Evolutionary conservation across 73 alveolate species (phyloP).

Genomic region (Effrenium voratum): DNA sequence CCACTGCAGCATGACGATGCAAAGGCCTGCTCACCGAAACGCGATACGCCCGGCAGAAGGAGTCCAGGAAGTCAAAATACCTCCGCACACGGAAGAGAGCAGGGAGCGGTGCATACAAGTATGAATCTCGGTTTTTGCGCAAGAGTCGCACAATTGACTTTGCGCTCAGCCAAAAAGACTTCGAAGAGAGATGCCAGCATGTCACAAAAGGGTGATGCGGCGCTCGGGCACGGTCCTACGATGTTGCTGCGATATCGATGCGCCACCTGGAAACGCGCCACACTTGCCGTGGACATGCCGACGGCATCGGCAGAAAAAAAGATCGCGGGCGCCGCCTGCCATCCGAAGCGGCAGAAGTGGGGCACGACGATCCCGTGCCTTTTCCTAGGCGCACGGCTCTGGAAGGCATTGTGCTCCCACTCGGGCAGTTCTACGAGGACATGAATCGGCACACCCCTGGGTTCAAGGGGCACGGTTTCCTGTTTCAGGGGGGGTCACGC

Average conservation of each 20-base stretch:
- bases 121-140: no score
- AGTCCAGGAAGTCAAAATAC: constrained; percentile 35
- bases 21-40: constrained; percentile 15
- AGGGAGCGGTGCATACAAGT: no score
- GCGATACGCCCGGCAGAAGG: constrained; percentile 40
- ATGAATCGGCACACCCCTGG: no score
- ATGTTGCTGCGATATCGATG: constrained; percentile 31
- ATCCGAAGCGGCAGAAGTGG: constrained; percentile 40
- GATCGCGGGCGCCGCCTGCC: constrained; percentile 6
- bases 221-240: constrained; percentile 38
- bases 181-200: not conserved
- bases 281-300: not conserved
- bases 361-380: constrained; percentile 44
- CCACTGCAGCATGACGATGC: no score
- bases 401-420: no score
- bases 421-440: no score
- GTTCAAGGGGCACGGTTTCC: no score
- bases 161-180: no score
- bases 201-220: not conserved
- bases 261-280: not conserved
- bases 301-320: not conserved
- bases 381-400: not conserved
- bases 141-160: no score
- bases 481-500: not conserved
- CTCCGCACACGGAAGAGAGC: not conserved